Evolutionary conservation across 805 yeast species (phyloP).

Genomic region (Schwanniomyces occidentalis): DNA sequence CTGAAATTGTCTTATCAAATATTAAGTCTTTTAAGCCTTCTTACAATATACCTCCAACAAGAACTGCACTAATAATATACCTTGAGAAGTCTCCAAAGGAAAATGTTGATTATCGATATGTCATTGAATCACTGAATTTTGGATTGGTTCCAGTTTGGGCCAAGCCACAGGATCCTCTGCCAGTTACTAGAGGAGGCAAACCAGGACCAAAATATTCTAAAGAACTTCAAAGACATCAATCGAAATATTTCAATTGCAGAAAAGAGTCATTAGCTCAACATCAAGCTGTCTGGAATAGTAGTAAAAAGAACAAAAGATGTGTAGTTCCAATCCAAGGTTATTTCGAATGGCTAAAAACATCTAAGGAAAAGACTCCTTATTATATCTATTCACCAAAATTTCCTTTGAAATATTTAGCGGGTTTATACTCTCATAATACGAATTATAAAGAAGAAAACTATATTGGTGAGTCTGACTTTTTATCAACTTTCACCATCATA

Average conservation of each 20-base stretch:
- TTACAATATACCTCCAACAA: slow-evolving; percentile 66
- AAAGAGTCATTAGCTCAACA: slow-evolving; percentile 54
- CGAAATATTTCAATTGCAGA: slow-evolving; percentile 72
- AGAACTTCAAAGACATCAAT: slow-evolving; percentile 35
- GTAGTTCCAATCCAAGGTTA: slow-evolving; percentile 81
- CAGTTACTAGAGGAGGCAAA: slow-evolving; percentile 16
- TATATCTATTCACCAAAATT: slow-evolving; percentile 56
- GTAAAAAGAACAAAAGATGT: slow-evolving; percentile 56
- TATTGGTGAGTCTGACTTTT: slow-evolving; percentile 20
- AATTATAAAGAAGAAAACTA: slow-evolving; percentile 21
- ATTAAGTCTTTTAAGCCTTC: slow-evolving; percentile 27
- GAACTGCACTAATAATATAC: slow-evolving; percentile 43
- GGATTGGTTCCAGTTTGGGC: slow-evolving; percentile 75
- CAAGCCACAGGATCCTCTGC: slow-evolving; percentile 39
- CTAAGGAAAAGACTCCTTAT: slow-evolving; percentile 57
- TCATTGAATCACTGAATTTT: slow-evolving; percentile 67
- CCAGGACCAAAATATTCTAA: slow-evolving; percentile 23
- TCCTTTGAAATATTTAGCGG: slow-evolving; percentile 63
- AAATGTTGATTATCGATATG: slow-evolving; percentile 15
- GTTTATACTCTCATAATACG: slow-evolving; percentile 38
- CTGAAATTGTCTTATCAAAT: slow-evolving; percentile 4
- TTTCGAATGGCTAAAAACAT: slow-evolving; percentile 69
- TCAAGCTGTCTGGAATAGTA: slow-evolving; percentile 58
- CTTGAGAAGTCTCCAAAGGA: slow-evolving; percentile 8
- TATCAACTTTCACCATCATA: slow-evolving; percentile 62